Evolutionary conservation across 2,329 filamentous ascomycete species (phyloP), one percentile per base, ranked within the genome.

Genomic region (Xylaria hypoxylon): DNA sequence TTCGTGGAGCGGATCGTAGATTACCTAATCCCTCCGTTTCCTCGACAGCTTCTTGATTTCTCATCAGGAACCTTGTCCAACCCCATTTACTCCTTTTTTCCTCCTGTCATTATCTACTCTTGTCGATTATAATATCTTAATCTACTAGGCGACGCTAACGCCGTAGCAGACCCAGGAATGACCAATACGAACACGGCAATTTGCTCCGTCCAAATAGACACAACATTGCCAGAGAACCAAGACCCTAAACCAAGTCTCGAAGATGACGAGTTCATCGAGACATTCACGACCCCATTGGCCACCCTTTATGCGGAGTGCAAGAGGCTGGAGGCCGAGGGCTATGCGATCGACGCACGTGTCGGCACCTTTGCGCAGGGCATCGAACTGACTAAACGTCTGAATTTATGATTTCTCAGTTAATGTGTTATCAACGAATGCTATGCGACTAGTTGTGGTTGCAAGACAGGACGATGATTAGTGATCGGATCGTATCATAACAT

Each of bases 201-300:
- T 85, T 88, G 94, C 15, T 91, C 94, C 74, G 87, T 94, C 47
- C 85, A 83, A 1, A 87, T 95, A 69, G 91, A 95, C 77, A 87
- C 92, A 84, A 84, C 80, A 4, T 80, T 88, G 1, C 85, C 90
- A 0, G 89, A 89, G 72, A 95, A 95, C 75, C 86, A 90, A 75
- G 83, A 91, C 59, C 88, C 87, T 1, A 84, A 89, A 77, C 89
- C 92, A 0, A 81, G 91, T 75, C 83, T 94, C 6, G 92, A 95
- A 76, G 92, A 94, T 28, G 90, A 89, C 69, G 92, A 95, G 79
- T 94, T 94, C 75, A 94, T 95, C 74, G 91, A 94, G 77, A 89
- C 90, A 38, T 94, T 95, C 73, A 87, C 86, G 8, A 84, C 93
- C 7, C 89, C 89, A 5, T 75, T 95, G 48, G 81, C 79, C 22